Percentiles rank a stretch among this genome's conserved stretches.
These are phyloP conservation scores for Suhomyces pyralidae DNA, from an alignment of 805 yeast genomes.

Conservation along the genomic window DNA sequence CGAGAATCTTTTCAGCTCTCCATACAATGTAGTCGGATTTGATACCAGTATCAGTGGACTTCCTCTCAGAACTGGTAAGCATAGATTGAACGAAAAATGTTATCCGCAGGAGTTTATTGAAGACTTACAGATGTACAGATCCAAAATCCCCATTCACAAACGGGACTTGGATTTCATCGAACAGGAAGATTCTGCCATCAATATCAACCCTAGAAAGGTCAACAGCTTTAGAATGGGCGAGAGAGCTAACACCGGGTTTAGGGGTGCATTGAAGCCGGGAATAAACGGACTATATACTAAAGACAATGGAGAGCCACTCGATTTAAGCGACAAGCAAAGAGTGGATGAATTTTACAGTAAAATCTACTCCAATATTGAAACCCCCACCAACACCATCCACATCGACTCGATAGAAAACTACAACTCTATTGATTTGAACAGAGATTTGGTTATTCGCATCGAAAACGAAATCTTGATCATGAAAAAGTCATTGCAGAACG, in stretches of 20 bases:
- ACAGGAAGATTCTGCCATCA: constrained; percentile 14
- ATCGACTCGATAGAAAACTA: constrained; percentile 29
- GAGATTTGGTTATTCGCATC: constrained; percentile 17
- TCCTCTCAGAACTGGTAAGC: constrained; percentile 30
- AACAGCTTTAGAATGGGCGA: constrained; percentile 1
- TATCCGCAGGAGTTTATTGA: constrained; percentile 40
- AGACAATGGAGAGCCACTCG: not conserved
- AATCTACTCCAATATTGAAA: constrained; percentile 20
- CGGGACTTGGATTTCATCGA: constrained; percentile 36
- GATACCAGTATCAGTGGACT: constrained; percentile 38
- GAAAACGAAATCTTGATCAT: constrained; percentile 29
- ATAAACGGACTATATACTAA: not conserved
- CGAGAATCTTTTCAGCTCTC: constrained; percentile 26
- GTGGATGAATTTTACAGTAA: constrained; percentile 15
- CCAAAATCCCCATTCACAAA: constrained; percentile 30
- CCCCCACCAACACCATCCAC: constrained; percentile 25
- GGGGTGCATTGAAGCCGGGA: constrained; percentile 1
- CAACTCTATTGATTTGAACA: constrained; percentile 18
- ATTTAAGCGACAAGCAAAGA: constrained; percentile 2
- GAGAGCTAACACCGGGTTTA: not conserved
- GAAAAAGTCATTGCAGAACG: constrained; percentile 28
- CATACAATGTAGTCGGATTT: constrained; percentile 42
- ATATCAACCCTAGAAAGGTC: constrained; percentile 17
- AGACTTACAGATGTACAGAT: constrained; percentile 31
- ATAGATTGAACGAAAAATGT: constrained; percentile 16